Conservation (phyloP, 768 basidiomycete genomes). For the Baorangia bicolor region DNA sequence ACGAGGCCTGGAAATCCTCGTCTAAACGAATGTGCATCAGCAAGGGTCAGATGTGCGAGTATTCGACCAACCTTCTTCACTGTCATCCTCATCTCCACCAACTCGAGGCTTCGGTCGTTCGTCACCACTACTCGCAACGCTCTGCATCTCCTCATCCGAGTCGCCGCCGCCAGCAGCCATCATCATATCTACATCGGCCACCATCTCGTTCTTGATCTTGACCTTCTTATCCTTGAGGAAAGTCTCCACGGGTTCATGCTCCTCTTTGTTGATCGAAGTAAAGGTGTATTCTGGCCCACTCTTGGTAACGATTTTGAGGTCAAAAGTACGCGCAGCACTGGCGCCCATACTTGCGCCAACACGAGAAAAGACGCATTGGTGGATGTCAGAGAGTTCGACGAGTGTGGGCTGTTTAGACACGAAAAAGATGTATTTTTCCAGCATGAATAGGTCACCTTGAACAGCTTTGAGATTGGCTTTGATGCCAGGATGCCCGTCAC, state of each 20-base stretch:
- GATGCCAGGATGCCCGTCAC: slow-evolving; percentile 89
- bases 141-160: slow-evolving; percentile 83
- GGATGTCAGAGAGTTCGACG: slow-evolving; percentile 86
- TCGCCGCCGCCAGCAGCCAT: slow-evolving; percentile 62
- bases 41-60: neutral
- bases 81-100: slow-evolving; percentile 67
- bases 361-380: slow-evolving; percentile 89
- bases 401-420: slow-evolving; percentile 94
- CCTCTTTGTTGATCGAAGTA: slow-evolving; percentile 93
- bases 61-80: slow-evolving; percentile 56
- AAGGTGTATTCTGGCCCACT: slow-evolving; percentile 85
- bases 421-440: slow-evolving; percentile 97
- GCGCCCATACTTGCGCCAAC: slow-evolving; percentile 83
- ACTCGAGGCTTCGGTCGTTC: slow-evolving; percentile 52
- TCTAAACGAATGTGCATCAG: slow-evolving; percentile 42
- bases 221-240: slow-evolving; percentile 92
- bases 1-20: slow-evolving; percentile 88
- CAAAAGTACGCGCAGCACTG: slow-evolving; percentile 88
- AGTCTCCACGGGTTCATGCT: slow-evolving; percentile 80
- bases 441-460: slow-evolving; percentile 95
- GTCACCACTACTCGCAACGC: slow-evolving; percentile 69
- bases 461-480: slow-evolving; percentile 97
- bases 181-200: slow-evolving; percentile 80
- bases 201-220: slow-evolving; percentile 93
- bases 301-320: slow-evolving; percentile 86